phyloP scores from a whole-genome alignment of 176 grass and related monocot genomes.

The Paspalum notatum region DNA sequence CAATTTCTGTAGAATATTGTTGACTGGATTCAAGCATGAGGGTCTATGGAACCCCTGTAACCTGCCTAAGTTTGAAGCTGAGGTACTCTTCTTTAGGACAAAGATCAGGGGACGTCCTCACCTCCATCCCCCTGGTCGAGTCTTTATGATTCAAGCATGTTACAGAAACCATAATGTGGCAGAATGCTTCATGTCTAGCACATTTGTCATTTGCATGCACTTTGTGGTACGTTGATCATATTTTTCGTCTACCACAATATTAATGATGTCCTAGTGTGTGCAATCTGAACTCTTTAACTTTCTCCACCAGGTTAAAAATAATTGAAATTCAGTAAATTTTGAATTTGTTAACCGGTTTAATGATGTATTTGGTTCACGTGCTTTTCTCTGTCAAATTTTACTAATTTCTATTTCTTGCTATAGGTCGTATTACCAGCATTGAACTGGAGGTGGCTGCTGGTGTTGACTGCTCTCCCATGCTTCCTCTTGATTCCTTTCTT shows the following conservation, averaged over 20 bases:
- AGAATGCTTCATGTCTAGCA: neutral
- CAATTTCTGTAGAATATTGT: neutral
- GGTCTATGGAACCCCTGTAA: no score
- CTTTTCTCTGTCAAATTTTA: neutral
- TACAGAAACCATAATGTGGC: neutral
- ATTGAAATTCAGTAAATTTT: neutral
- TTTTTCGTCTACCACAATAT: neutral
- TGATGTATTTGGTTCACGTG: constrained; percentile 7
- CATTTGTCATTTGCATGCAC: neutral
- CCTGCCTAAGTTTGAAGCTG: no score
- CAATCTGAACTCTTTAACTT: constrained; percentile 16
- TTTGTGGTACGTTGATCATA: neutral
- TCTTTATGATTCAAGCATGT: neutral
- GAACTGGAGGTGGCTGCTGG: constrained; percentile 80
- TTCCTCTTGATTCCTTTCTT: constrained; percentile 84
- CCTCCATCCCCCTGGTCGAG: no score
- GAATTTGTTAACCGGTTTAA: neutral
- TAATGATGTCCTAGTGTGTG: neutral
- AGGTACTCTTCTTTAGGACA: no score
- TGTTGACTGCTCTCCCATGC: constrained; percentile 64
- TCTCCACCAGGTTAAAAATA: neutral
- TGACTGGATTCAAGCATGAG: neutral
- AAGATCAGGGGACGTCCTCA: no score
- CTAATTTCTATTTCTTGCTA: constrained; percentile 14
- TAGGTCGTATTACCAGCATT: constrained; percentile 54